Evolutionary conservation across 2,329 filamentous ascomycete genomes (phyloP).

Genomic region (Thelonectria discophora): DNA sequence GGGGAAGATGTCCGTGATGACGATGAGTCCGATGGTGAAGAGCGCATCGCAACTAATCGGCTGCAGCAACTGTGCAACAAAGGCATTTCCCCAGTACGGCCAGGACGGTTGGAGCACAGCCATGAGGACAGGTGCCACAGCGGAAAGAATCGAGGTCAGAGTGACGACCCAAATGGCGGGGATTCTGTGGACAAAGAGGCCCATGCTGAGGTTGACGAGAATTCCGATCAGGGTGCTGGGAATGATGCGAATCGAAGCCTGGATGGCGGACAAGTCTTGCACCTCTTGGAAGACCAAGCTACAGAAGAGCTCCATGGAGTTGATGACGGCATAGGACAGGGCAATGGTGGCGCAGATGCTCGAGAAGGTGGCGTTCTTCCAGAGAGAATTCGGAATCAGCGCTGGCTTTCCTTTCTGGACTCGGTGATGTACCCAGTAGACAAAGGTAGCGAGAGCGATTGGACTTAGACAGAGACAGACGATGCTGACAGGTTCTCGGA

Average conservation of each 20-base stretch:
- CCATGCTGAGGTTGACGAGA: constrained; percentile 53
- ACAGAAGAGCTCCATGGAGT: constrained; percentile 57
- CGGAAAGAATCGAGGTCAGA: constrained; percentile 52
- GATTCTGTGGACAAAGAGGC: constrained; percentile 55
- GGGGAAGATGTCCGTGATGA: constrained; percentile 64
- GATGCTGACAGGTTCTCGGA: constrained; percentile 55
- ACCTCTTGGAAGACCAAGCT: constrained; percentile 63
- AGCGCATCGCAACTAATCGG: constrained; percentile 58
- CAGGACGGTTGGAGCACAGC: constrained; percentile 57
- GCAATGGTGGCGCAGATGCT: constrained; percentile 61
- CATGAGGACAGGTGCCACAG: constrained; percentile 62
- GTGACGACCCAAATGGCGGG: constrained; percentile 51
- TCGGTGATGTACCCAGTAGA: constrained; percentile 62
- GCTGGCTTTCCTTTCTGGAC: constrained; percentile 57
- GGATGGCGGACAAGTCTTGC: constrained; percentile 54
- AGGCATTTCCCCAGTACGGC: constrained; percentile 61
- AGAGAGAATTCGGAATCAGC: constrained; percentile 69
- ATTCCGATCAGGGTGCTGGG: constrained; percentile 55
- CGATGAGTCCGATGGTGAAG: constrained; percentile 64
- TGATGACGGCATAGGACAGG: constrained; percentile 56
- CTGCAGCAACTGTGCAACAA: constrained; percentile 53
- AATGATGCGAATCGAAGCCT: constrained; percentile 57
- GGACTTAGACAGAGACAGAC: constrained; percentile 55
- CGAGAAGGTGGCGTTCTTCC: constrained; percentile 66
- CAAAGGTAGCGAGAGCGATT: constrained; percentile 57